Evolutionary conservation across 139 green algal species (phyloP).

Genomic region (Desmodesmus armatus): DNA sequence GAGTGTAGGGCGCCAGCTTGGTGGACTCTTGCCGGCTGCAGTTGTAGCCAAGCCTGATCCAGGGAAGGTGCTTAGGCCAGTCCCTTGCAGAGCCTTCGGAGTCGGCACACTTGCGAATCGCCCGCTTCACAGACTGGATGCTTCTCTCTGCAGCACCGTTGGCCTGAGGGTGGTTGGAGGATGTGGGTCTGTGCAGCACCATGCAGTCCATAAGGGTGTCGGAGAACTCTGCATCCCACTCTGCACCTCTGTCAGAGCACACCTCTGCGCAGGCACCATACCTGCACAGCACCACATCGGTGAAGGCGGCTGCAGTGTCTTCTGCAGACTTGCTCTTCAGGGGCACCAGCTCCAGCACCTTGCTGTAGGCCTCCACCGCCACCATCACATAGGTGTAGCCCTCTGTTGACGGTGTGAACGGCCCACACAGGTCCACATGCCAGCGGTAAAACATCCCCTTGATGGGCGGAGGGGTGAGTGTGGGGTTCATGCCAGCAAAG

Average conservation of each 20-base stretch:
- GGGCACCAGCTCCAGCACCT: conserved; percentile 43
- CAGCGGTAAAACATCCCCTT: conserved; percentile 42
- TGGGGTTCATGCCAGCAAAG: not conserved
- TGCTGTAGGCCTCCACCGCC: conserved; percentile 48
- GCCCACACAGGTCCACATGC: conserved; percentile 26
- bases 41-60: conserved; percentile 52
- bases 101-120: conserved; percentile 44
- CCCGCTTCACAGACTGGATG: conserved; percentile 47
- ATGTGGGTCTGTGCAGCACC: not conserved
- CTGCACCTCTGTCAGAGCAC: no score
- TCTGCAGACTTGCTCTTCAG: conserved; percentile 30
- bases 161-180: conserved; percentile 37
- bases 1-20: conserved; percentile 31
- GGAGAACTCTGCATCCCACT: conserved; percentile 42
- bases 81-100: not conserved
- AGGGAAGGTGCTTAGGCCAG: conserved; percentile 43
- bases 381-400: conserved; percentile 53
- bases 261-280: no score
- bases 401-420: not conserved
- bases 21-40: conserved; percentile 41
- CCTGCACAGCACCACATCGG: no score
- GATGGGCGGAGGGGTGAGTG: conserved; percentile 32
- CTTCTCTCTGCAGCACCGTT: conserved; percentile 47
- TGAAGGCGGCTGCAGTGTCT: no score
- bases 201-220: conserved; percentile 8